These are phyloP conservation scores for Backusella circina DNA, from an alignment of 192 early-diverging fungal genomes.

Conservation along the genomic window DNA sequence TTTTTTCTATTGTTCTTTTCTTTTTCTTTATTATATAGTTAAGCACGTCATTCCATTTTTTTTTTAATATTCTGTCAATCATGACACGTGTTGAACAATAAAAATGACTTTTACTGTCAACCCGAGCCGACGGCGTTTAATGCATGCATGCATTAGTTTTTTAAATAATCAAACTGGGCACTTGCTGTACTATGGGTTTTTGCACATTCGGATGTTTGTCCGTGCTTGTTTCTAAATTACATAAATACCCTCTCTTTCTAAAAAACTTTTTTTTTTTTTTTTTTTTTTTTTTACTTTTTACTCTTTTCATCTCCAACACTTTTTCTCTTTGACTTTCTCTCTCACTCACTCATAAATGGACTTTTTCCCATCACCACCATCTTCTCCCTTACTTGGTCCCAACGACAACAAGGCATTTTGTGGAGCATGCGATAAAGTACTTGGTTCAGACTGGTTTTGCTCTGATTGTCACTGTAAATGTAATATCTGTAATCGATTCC, in stretches of 20 bases:
- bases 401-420: conserved; percentile 11
- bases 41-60: not conserved
- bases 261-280: too few relatives aligned
- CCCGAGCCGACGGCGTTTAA: conserved; percentile 2
- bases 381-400: conserved; percentile 6
- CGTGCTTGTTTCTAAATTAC: not conserved
- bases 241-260: not conserved
- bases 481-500: conserved; percentile 30
- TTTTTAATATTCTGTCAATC: not conserved
- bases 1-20: not conserved
- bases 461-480: conserved; percentile 32
- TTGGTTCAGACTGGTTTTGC: conserved; percentile 33
- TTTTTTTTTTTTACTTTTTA: not conserved
- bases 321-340: not conserved
- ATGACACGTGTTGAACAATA: not conserved
- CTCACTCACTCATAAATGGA: not conserved
- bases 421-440: conserved; percentile 26
- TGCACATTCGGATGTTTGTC: not conserved
- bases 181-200: not conserved
- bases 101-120: conserved; percentile 1
- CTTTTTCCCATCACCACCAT: conserved; percentile 18
- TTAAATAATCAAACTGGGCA: not conserved
- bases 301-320: not conserved
- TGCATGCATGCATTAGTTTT: not conserved
- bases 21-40: not conserved